These are phyloP conservation scores for Mycena citricolor DNA, from an alignment of 1,284 basidiomycete species.

Conservation along the genomic window DNA sequence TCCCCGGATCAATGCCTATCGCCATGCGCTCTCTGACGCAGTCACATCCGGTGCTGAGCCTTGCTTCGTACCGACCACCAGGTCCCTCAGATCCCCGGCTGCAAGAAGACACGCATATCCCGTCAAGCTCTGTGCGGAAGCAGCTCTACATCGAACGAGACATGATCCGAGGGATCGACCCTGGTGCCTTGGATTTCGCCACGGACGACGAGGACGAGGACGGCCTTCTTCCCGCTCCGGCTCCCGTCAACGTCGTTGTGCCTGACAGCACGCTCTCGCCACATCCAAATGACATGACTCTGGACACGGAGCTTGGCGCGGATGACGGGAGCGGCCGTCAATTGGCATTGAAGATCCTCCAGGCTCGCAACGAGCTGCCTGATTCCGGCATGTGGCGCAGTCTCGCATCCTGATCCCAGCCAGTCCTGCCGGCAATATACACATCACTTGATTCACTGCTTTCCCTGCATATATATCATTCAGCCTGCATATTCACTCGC, in stretches of 20 bases:
- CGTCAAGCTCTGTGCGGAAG: constrained; percentile 52
- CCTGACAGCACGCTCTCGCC: no score
- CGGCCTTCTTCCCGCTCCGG: no score
- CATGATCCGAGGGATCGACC: constrained; percentile 58
- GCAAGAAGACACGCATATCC: no score
- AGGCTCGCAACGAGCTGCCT: constrained; percentile 59
- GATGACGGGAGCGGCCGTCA: constrained; percentile 53
- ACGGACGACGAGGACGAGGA: constrained; percentile 36
- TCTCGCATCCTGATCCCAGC: constrained; percentile 53
- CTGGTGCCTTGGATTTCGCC: constrained; percentile 64
- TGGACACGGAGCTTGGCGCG: constrained; percentile 25
- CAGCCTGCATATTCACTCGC: no score
- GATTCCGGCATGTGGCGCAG: constrained; percentile 78
- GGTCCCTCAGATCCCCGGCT: no score
- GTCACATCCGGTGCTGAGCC: constrained; percentile 38
- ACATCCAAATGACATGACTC: neutral
- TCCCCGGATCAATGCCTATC: constrained; percentile 61
- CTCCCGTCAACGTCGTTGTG: no score
- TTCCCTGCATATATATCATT: no score
- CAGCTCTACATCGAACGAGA: constrained; percentile 69
- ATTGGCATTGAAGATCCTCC: constrained; percentile 64
- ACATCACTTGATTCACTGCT: no score
- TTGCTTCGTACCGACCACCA: constrained; percentile 53
- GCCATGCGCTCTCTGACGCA: constrained; percentile 47
- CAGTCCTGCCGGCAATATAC: no score